Base-by-base conservation (phyloP, 2,329 filamentous ascomycete genomes). In the Fusarium sacchari region DNA sequence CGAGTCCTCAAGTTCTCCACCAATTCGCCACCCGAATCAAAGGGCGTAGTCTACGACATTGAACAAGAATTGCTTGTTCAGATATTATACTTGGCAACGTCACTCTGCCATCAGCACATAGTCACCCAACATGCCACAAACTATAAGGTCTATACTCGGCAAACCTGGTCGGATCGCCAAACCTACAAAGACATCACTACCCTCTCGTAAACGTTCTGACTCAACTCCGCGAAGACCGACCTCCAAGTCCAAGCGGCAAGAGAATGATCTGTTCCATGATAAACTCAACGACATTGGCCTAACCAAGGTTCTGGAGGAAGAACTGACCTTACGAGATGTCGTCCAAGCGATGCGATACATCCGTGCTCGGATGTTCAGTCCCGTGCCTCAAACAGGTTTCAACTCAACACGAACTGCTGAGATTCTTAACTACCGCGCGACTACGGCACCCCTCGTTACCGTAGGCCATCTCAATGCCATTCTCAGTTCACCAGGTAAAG, bases 381-480 rank as follows among this genome's bases (percentile, higher is more conserved):
- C 87, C 4, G 83, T 94, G 17, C 92, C 92, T 6, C 84, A 86
- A 26, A 84, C 87, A 0, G 91, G 92, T 28, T 90, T 94, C 86
- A 88, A 86, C 74, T 91, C 90, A 10, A 88, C 87, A 26, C 85
- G 90, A 17, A 89, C 90, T 20, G 85, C 91, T 6, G 88, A 92
- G 76, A 82, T 93, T 22, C 84, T 94, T 59, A 89, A 90, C 69
- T 91, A 88, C 78, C 86, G 92, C 24, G 82, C 81, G 37, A 81
- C 81, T 20, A 80, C 93, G 43, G 91, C 93, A 15, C 90, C 89
- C 0, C 84, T 94, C 28, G 89, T 92, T 10, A 92, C 90, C 1
- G 80, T 90, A 26, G 88, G 90, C 4, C 92, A 95, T 78, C 80
- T 95, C 12, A 88, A 92, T 69, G 88, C 91, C 3, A 81, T 94